Conservation (phyloP, 371 early-diverging fungal genomes). For the Lichtheimia corymbifera region DNA sequence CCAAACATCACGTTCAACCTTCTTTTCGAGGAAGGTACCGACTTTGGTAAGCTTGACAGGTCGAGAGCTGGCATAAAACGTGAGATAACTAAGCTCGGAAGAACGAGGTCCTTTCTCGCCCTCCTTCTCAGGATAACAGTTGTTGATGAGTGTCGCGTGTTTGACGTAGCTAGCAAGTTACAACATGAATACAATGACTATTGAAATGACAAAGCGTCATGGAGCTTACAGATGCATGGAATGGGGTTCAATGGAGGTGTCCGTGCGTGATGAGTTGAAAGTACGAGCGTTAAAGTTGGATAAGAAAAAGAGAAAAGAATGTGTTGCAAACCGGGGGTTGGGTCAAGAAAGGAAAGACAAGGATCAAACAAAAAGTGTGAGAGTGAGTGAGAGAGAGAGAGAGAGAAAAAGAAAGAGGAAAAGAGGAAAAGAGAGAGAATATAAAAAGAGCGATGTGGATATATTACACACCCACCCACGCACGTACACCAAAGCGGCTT, state of each 20-base stretch:
- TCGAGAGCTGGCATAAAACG: constrained; percentile 87
- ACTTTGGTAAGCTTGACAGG: constrained; percentile 94
- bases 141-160: constrained; percentile 90
- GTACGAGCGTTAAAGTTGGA: neutral
- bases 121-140: constrained; percentile 86
- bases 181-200: neutral
- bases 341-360: constrained; percentile 2
- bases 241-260: neutral
- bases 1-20: constrained; percentile 68
- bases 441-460: constrained; percentile 12
- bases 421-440: constrained; percentile 7
- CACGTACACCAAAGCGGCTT: constrained; percentile 1
- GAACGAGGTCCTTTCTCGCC: constrained; percentile 82
- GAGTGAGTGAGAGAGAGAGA: neutral
- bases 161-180: constrained; percentile 62
- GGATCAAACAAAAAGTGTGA: neutral
- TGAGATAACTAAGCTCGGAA: constrained; percentile 84
- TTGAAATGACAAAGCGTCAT: too few species aligned
- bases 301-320: constrained; percentile 11
- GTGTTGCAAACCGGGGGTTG: neutral
- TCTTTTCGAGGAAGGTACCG: constrained; percentile 80
- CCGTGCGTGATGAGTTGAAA: neutral
- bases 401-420: neutral
- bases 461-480: neutral
- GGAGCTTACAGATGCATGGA: constrained; percentile 45